Evolutionary conservation across 2,329 filamentous ascomycete genomes (phyloP).

Genomic region (Ophiostoma ips): DNA sequence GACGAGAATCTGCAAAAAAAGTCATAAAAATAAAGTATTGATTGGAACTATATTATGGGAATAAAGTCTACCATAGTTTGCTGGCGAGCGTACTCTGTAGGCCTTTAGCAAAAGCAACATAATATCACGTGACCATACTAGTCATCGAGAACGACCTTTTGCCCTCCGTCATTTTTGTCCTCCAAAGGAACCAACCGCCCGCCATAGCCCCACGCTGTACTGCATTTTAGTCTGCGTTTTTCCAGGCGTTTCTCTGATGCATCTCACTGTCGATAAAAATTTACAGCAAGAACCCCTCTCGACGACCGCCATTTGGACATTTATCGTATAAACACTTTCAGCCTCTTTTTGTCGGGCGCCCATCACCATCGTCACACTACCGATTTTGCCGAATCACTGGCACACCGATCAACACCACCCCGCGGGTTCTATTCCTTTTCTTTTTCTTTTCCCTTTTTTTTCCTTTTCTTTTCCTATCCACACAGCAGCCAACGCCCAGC

Average conservation of each 20-base stretch:
- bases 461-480: background rate
- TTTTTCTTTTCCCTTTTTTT: background rate
- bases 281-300: constrained; percentile 1
- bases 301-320: background rate
- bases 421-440: background rate
- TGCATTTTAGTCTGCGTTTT: constrained; percentile 1
- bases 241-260: background rate
- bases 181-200: constrained; percentile 1
- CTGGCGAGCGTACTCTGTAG: no score
- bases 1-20: no score
- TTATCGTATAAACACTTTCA: background rate
- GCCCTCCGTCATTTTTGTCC: constrained; percentile 7
- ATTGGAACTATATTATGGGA: no score
- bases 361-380: background rate
- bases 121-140: constrained; percentile 7
- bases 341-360: background rate
- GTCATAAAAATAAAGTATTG: no score
- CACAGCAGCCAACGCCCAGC: constrained; percentile 23
- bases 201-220: constrained; percentile 5
- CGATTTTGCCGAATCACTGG: background rate
- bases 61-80: no score
- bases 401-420: background rate
- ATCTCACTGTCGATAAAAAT: constrained; percentile 2
- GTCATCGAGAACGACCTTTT: background rate
- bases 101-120: no score